Percentiles rank a stretch among this genome's conserved stretches.
Evolutionary conservation across 192 early-diverging fungal genomes (phyloP).

Genomic region (Backusella psychrophila): DNA sequence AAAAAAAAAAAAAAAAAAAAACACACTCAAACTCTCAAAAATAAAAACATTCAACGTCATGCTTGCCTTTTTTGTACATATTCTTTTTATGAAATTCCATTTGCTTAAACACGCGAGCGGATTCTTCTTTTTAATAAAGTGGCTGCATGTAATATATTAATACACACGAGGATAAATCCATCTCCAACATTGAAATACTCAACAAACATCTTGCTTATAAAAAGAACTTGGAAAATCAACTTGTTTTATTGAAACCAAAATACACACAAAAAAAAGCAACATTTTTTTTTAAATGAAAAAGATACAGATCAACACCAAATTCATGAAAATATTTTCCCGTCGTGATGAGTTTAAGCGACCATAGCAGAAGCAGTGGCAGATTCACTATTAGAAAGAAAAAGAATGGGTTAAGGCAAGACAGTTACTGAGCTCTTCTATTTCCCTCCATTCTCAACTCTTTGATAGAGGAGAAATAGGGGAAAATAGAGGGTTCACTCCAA

Average conservation of each 20-base stretch:
- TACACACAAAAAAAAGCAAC: background rate
- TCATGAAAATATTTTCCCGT: background rate
- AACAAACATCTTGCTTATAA: no score
- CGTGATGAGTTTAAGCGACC: constrained; percentile 30
- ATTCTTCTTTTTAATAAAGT: background rate
- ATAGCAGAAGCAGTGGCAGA: constrained; percentile 48
- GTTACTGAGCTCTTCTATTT: constrained; percentile 33
- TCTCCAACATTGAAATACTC: no score
- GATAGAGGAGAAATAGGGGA: background rate
- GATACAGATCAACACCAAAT: background rate
- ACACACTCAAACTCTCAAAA: background rate
- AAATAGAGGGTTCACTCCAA: constrained; percentile 14
- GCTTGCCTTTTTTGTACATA: background rate
- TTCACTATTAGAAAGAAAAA: constrained; percentile 40
- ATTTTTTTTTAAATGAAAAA: background rate
- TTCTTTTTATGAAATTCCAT: background rate
- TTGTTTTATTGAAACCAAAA: background rate
- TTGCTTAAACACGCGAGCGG: background rate
- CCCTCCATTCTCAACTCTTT: background rate
- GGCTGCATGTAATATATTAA: background rate
- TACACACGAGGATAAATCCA: no score
- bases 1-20: constrained; percentile 2
- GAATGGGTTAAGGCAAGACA: constrained; percentile 38
- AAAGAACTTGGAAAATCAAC: background rate
- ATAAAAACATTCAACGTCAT: background rate